These are phyloP conservation scores for Salix exigua DNA, from an alignment of 345 rosid species.

Conservation along the genomic window DNA sequence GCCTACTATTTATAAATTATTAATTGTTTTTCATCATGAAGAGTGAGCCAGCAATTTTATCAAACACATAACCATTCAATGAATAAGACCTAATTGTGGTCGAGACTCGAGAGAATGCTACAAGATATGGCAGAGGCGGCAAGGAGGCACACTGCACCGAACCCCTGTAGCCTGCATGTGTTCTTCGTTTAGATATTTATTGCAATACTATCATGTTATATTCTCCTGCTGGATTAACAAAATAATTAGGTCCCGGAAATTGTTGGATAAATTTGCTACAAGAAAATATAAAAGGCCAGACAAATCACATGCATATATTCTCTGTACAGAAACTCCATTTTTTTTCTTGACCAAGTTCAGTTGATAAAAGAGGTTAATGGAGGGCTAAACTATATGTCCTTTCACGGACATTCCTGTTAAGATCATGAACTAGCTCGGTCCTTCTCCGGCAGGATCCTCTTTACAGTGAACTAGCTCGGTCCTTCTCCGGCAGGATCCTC, in stretches of 20 bases:
- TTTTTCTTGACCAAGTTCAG: background rate
- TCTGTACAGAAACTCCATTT: background rate
- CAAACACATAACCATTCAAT: background rate
- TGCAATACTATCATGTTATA: background rate
- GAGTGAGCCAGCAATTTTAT: background rate
- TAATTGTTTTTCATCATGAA: no score
- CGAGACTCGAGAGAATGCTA: background rate
- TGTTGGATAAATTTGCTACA: constrained; percentile 19
- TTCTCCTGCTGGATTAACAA: background rate
- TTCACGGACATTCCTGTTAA: constrained; percentile 32
- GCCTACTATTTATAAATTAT: no score
- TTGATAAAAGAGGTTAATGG: constrained; percentile 7
- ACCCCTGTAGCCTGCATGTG: constrained; percentile 6
- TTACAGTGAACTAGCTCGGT: no score
- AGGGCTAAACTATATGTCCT: constrained; percentile 1
- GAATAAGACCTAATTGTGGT: constrained; percentile 5
- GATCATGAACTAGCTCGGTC: constrained; percentile 37
- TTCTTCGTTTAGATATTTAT: background rate
- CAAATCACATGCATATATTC: constrained; percentile 18
- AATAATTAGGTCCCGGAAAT: background rate
- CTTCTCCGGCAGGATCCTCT: no score
- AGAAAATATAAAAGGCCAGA: background rate
- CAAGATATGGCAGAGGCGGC: constrained; percentile 2
- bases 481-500: no score
- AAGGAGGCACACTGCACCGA: constrained; percentile 7